These are phyloP conservation scores for Hippophae rhamnoides DNA, from an alignment of 306 rosid genomes.

Conservation along the genomic window DNA sequence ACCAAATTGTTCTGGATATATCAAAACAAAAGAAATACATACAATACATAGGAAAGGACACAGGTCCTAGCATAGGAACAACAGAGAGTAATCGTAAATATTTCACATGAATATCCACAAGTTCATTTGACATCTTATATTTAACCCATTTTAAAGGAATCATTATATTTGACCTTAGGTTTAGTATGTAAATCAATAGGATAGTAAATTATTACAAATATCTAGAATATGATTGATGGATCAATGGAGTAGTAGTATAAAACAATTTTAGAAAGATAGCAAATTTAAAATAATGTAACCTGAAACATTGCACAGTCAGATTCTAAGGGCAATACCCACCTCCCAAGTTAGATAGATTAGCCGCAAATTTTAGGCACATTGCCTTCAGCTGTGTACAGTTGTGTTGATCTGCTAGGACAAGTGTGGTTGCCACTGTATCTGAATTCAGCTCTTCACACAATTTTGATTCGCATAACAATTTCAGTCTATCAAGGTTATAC, in stretches of 20 bases:
- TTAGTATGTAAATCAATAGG: no score
- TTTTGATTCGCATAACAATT: constrained; percentile 59
- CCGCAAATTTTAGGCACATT: constrained; percentile 58
- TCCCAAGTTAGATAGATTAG: constrained; percentile 64
- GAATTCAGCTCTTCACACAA: constrained; percentile 54
- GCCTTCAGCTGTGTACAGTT: constrained; percentile 69
- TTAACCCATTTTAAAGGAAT: no score
- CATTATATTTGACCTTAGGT: no score
- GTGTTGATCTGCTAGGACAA: constrained; percentile 71
- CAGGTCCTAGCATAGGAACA: not conserved
- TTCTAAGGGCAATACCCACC: constrained; percentile 46
- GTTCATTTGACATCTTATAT: no score
- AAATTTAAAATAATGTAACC: constrained; percentile 19
- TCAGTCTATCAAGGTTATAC: constrained; percentile 65
- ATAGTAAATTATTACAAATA: not conserved
- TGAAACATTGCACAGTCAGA: constrained; percentile 21
- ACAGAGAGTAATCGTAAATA: not conserved
- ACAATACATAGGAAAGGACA: not conserved
- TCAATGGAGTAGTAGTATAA: not conserved
- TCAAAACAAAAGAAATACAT: not conserved
- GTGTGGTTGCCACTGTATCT: constrained; percentile 66
- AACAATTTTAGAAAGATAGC: constrained; percentile 7
- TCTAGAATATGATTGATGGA: not conserved
- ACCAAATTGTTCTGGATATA: not conserved
- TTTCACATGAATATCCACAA: not conserved